These are phyloP conservation scores for Plectranthus barbatus DNA, from an alignment of 257 asterid genomes.

Conservation along the genomic window DNA sequence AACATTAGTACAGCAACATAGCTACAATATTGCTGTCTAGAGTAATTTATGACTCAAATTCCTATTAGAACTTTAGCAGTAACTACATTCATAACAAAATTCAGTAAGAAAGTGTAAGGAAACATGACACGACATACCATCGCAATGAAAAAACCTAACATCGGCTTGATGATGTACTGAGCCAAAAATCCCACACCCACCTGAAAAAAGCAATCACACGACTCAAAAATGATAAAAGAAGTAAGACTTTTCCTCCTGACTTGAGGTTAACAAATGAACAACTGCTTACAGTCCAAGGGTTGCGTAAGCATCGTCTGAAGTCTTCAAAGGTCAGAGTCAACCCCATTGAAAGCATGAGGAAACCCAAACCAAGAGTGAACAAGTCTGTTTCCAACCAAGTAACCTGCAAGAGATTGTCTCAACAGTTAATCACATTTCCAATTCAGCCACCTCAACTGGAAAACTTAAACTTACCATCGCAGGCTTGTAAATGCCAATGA, in stretches of 20 bases:
- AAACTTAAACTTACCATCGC: conserved; percentile 54
- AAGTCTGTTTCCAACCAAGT: conserved; percentile 93
- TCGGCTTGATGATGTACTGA: conserved; percentile 83
- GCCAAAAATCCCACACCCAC: conserved; percentile 95
- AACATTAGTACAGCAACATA: neutral
- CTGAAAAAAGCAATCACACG: conserved; percentile 30
- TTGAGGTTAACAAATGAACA: conserved; percentile 8
- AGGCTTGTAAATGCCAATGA: conserved; percentile 92
- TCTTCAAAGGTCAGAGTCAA: conserved; percentile 89
- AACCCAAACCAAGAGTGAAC: conserved; percentile 88
- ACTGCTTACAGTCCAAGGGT: conserved; percentile 91
- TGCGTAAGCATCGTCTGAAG: conserved; percentile 83
- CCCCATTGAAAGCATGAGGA: conserved; percentile 99
- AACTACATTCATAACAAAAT: neutral
- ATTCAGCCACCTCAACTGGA: conserved; percentile 13
- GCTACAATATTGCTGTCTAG: neutral
- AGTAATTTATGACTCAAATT: neutral
- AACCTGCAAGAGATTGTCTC: conserved; percentile 44
- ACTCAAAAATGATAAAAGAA: conserved; percentile 9
- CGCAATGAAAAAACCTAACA: conserved; percentile 74
- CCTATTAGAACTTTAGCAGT: neutral
- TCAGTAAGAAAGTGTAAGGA: neutral
- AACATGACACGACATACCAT: conserved; percentile 41
- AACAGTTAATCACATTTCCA: conserved; percentile 6
- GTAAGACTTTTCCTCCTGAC: neutral